phyloP scores from a whole-genome alignment of 352 stramenopile species.

The Pythium dissimile region DNA sequence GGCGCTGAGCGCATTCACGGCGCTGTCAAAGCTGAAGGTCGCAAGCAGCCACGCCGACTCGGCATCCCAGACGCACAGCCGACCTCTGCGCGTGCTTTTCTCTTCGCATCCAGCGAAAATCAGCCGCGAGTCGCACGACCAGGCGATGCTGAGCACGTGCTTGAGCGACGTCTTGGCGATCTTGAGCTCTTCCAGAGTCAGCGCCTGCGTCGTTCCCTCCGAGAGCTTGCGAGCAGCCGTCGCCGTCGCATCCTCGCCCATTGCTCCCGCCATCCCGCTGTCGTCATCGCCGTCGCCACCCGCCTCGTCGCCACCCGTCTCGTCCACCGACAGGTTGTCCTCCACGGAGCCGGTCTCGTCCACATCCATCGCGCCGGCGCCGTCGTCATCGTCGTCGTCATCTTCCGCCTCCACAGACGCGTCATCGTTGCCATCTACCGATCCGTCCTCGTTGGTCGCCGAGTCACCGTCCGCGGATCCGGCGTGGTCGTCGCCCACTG shows the following conservation, averaged over 20 bases:
- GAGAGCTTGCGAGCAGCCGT: slow-evolving; percentile 6
- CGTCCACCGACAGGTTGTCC: slow-evolving; percentile 20
- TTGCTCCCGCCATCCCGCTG: not conserved
- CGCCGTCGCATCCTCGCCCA: not conserved
- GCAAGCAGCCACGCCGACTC: slow-evolving; percentile 49
- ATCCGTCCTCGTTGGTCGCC: slow-evolving; percentile 31
- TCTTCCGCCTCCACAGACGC: slow-evolving; percentile 25
- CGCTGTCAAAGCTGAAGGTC: slow-evolving; percentile 53
- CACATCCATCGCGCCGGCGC: slow-evolving; percentile 8
- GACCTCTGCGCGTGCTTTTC: slow-evolving; percentile 47
- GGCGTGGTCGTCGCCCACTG: slow-evolving; percentile 12
- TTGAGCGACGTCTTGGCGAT: slow-evolving; percentile 56
- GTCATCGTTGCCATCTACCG: slow-evolving; percentile 32
- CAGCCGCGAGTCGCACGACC: slow-evolving; percentile 59
- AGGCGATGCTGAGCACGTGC: slow-evolving; percentile 56
- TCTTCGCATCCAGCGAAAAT: slow-evolving; percentile 71
- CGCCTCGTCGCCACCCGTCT: slow-evolving; percentile 16
- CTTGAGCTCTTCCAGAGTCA: slow-evolving; percentile 47
- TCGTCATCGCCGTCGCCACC: slow-evolving; percentile 21
- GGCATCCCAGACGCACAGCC: slow-evolving; percentile 70
- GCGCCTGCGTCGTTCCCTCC: slow-evolving; percentile 4
- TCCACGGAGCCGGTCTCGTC: slow-evolving; percentile 15
- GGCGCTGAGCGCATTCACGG: slow-evolving; percentile 50
- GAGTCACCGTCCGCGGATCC: slow-evolving; percentile 23
- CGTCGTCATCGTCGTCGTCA: slow-evolving; percentile 31